phyloP scores from a whole-genome alignment of 176 grass and related monocot genomes.

The Oryza glumipatula region DNA sequence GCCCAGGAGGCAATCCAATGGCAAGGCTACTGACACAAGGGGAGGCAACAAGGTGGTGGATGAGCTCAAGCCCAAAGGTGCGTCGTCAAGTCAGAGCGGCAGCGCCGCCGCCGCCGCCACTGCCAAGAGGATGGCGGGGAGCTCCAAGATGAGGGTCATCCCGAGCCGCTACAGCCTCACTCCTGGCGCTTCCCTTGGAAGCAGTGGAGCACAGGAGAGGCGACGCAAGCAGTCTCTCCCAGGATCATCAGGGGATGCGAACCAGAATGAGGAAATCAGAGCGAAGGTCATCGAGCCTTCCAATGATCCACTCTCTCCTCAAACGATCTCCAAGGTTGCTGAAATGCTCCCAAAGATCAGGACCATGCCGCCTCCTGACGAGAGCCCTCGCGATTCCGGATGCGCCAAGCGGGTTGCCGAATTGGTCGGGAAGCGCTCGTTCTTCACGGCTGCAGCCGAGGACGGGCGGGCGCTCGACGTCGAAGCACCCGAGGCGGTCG shows the following conservation, averaged over 20 bases:
- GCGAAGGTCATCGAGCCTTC: conserved; percentile 15
- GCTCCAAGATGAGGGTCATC: conserved; percentile 62
- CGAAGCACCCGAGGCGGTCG: conserved; percentile 21
- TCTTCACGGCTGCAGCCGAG: conserved; percentile 46
- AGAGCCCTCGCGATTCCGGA: conserved; percentile 79
- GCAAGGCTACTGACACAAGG: conserved; percentile 45
- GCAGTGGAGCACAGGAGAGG: conserved; percentile 35
- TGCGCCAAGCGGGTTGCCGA: conserved; percentile 76
- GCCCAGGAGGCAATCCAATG: conserved; percentile 55
- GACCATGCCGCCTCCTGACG: conserved; percentile 40
- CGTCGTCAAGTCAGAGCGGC: conserved; percentile 4
- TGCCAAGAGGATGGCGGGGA: conserved; percentile 60
- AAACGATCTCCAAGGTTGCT: conserved; percentile 64
- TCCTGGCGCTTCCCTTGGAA: conserved; percentile 9
- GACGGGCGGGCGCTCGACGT: conserved; percentile 45
- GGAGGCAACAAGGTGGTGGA: conserved; percentile 42
- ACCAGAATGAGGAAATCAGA: conserved; percentile 9
- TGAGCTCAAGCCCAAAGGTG: conserved; percentile 31
- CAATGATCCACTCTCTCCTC: conserved; percentile 41
- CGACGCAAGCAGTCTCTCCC: conserved; percentile 55
- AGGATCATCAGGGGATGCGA: background rate
- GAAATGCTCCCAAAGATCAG: conserved; percentile 76
- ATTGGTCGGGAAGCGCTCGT: conserved; percentile 55
- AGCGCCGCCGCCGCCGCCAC: background rate
- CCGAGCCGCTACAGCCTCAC: conserved; percentile 90